Evolutionary conservation across 2,329 filamentous ascomycete genomes (phyloP).

Genomic region (Claviceps fusiformis): DNA sequence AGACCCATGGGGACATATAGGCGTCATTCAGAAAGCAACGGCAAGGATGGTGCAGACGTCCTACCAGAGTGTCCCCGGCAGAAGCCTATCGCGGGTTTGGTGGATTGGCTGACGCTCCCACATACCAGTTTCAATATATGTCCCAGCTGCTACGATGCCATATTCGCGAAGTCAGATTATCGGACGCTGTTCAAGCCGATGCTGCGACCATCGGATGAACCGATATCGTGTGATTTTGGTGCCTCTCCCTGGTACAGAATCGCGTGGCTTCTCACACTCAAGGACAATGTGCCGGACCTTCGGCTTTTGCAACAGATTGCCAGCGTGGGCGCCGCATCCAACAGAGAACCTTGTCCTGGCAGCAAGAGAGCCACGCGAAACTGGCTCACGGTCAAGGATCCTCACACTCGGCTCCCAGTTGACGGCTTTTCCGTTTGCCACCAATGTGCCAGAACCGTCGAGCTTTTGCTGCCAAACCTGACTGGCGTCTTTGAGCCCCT

Average conservation of each 20-base stretch:
- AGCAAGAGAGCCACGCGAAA: slow-evolving; percentile 39
- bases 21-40: slow-evolving; percentile 35
- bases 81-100: slow-evolving; percentile 44
- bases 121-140: slow-evolving; percentile 68
- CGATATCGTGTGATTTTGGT: slow-evolving; percentile 66
- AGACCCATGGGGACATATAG: slow-evolving; percentile 33
- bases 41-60: slow-evolving; percentile 12
- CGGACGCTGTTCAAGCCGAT: slow-evolving; percentile 47
- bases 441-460: slow-evolving; percentile 58
- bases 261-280: slow-evolving; percentile 68
- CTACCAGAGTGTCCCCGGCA: slow-evolving; percentile 60
- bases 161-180: slow-evolving; percentile 58
- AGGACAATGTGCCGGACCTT: slow-evolving; percentile 52
- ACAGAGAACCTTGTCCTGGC: slow-evolving; percentile 43
- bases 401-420: slow-evolving; percentile 47
- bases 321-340: slow-evolving; percentile 36
- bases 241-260: slow-evolving; percentile 67
- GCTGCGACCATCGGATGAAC: slow-evolving; percentile 41
- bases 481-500: slow-evolving; percentile 49
- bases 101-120: slow-evolving; percentile 72
- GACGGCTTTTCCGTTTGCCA: slow-evolving; percentile 63
- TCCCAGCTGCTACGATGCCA: slow-evolving; percentile 59
- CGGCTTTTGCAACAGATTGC: slow-evolving; percentile 58
- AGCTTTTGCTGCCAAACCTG: slow-evolving; percentile 60
- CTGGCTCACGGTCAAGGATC: slow-evolving; percentile 68